These are phyloP conservation scores for Beverwykella pulmonaria DNA, from an alignment of 495 filamentous ascomycete species.

Conservation along the genomic window DNA sequence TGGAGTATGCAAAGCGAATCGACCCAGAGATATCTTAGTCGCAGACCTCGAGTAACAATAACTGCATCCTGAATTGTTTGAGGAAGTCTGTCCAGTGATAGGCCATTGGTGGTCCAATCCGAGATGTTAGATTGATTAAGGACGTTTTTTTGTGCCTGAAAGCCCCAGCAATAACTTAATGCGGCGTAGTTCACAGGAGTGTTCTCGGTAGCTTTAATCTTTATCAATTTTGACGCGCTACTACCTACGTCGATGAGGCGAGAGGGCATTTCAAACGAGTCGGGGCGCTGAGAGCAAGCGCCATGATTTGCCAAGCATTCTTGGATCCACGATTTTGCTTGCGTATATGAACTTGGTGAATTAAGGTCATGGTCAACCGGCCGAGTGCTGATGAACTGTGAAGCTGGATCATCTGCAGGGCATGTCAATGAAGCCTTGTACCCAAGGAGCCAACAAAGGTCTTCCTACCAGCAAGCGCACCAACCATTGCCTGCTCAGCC, in stretches of 20 bases:
- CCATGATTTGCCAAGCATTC: neutral
- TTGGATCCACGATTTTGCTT: neutral
- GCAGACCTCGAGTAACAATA: neutral
- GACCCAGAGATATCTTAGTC: constrained; percentile 4
- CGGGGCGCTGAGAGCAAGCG: neutral
- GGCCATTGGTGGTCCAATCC: neutral
- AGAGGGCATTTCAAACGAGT: neutral
- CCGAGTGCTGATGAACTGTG: neutral
- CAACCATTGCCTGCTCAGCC: neutral
- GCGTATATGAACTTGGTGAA: neutral
- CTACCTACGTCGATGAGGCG: neutral
- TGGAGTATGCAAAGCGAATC: constrained; percentile 5
- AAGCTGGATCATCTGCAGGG: neutral
- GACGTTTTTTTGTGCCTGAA: neutral
- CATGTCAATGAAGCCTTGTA: neutral
- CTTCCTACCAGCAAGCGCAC: neutral
- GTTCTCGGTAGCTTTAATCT: neutral
- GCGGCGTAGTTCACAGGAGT: neutral
- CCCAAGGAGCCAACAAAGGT: neutral
- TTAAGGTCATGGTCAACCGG: neutral
- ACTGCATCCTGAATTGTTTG: neutral
- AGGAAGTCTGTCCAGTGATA: neutral
- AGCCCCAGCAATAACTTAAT: neutral
- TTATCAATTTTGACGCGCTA: neutral
- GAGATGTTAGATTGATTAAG: neutral